phyloP scores from a whole-genome alignment of 116 monocot species.

The Cymodocea nodosa region DNA sequence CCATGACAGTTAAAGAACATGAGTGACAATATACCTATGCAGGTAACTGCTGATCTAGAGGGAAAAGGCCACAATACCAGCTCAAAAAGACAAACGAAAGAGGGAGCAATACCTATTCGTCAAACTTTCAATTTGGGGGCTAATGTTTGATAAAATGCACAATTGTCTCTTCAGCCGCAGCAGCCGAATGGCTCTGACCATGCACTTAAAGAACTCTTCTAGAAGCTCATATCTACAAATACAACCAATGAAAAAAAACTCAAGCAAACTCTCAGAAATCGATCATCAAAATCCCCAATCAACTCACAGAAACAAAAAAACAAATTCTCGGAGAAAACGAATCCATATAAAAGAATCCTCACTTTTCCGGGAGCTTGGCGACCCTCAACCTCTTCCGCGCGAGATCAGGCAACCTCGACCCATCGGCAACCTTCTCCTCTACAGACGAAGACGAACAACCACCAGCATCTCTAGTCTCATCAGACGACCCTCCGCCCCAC shows the following conservation, averaged over 20 bases:
- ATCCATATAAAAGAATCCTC: constrained; percentile 6
- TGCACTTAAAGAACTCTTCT: constrained; percentile 55
- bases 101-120: neutral
- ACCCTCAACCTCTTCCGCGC: neutral
- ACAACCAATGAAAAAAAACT: neutral
- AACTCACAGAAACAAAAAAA: neutral
- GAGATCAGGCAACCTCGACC: no score
- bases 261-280: neutral
- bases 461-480: neutral
- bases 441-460: neutral
- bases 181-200: constrained; percentile 59
- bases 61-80: neutral
- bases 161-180: constrained; percentile 35
- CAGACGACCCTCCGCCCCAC: neutral
- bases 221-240: constrained; percentile 42
- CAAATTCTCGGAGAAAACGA: neutral
- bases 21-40: neutral
- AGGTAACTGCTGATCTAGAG: neutral
- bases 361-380: constrained; percentile 58
- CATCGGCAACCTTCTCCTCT: constrained; percentile 4
- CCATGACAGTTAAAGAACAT: neutral
- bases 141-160: neutral
- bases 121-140: neutral
- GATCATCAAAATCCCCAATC: neutral
- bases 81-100: neutral